Evolutionary conservation across 2,329 filamentous ascomycete species (phyloP), one percentile per base, ranked within the genome.

Genomic region (Xylaria sp.): DNA sequence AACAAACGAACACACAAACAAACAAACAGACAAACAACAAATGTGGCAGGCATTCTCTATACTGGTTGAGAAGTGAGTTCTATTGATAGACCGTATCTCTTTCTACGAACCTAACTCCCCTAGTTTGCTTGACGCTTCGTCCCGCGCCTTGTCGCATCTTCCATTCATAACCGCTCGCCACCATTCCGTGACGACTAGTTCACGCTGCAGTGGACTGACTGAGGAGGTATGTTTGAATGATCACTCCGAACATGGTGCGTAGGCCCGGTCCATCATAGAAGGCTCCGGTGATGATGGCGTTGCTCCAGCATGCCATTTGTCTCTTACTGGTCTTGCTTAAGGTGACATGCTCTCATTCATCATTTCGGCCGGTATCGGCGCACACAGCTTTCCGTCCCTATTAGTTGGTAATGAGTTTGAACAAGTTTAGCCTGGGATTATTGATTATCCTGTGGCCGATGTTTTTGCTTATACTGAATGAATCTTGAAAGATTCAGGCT

Each of bases 381-480:
- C 15, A 54, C 31, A 51, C 31, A 28, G 54, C 56, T 56, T 41
- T 41, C n/a, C 54, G 18, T 63, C 13, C 20, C 49, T 15, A 39
- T 18, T 23, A 54, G 48, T 56, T 57, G 23, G 48, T 65, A 60
- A 60, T 48, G 10, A 36, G 36, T 55, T 51, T 41, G 12, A 48
- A 63, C 33, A 43, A 56, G 5, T 41, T 13, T 20, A 25, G 31
- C 51, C 46, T 48, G 13, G 12, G 56, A 25, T n/a, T 36, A 25
- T 28, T 39, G 18, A 23, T 36, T 56, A 20, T 25, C 41, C 75
- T 70, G 74, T 28, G 84, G 83, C 72, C 80, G 80, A 69, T 89
- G 82, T 79, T 89, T 89, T 79, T 84, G 85, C 82, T 92, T 92
- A 76, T 92, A 92, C 67, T 84, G 80, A 72, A 92, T 81, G 76